Evolutionary conservation across 441 rosid species (phyloP).

Genomic region (Mallotus repandus): DNA sequence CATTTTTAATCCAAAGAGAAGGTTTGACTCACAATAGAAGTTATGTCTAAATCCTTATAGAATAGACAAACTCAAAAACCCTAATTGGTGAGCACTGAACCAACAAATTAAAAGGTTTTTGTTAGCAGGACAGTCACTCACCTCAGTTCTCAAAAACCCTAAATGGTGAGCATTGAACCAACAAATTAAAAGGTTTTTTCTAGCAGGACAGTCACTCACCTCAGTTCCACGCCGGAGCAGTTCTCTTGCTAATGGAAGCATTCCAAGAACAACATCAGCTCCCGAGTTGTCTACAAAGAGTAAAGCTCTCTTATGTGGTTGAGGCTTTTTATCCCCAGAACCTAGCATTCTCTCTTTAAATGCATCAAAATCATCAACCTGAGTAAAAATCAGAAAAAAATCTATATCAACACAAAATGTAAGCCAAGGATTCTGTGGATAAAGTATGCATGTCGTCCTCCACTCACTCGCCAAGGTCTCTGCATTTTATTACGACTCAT

Average conservation of each 20-base stretch:
- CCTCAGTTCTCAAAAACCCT: neutral
- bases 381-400: slow-evolving; percentile 18
- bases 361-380: slow-evolving; percentile 96
- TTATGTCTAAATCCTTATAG: neutral
- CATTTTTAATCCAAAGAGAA: slow-evolving; percentile 10
- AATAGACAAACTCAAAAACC: neutral
- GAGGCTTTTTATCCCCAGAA: slow-evolving; percentile 57
- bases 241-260: slow-evolving; percentile 98
- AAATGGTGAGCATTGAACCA: neutral
- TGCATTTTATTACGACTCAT: slow-evolving; percentile 99
- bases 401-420: slow-evolving; percentile 11
- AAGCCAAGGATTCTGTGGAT: slow-evolving; percentile 4
- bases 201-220: slow-evolving; percentile 40
- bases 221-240: slow-evolving; percentile 95
- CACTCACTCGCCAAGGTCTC: slow-evolving; percentile 91
- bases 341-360: slow-evolving; percentile 91
- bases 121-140: slow-evolving; percentile 3
- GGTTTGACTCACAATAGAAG: neutral
- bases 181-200: slow-evolving; percentile 7
- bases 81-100: neutral
- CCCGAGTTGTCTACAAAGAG: slow-evolving; percentile 99
- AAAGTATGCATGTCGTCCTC: slow-evolving; percentile 18
- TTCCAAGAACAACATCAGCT: slow-evolving; percentile 91
- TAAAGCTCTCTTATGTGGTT: slow-evolving; percentile 82
- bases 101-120: slow-evolving; percentile 3